Conservation (phyloP, 495 filamentous ascomycete genomes). For the Staphylotrichum longicolle region DNA sequence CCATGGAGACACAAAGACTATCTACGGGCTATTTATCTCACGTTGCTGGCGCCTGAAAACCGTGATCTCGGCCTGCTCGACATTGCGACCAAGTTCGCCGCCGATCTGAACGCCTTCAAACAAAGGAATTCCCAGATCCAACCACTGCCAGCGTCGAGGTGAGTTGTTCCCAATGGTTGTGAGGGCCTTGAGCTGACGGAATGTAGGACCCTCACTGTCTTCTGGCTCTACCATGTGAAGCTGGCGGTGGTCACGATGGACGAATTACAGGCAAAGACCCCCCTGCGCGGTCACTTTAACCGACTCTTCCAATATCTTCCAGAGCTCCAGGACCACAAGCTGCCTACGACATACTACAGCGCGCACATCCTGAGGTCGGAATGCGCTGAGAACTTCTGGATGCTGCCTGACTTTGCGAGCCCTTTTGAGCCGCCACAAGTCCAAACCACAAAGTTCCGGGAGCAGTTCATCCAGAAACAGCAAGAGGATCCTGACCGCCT, state of each 20-base stretch:
- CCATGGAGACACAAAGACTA: constrained; percentile 20
- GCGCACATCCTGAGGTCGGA: constrained; percentile 16
- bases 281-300: background rate
- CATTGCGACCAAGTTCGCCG: constrained; percentile 23
- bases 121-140: constrained; percentile 16
- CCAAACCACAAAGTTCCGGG: background rate
- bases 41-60: constrained; percentile 3
- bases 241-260: constrained; percentile 12
- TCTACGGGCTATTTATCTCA: constrained; percentile 16
- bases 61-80: constrained; percentile 18
- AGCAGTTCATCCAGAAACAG: constrained; percentile 1
- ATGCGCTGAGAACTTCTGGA: constrained; percentile 22
- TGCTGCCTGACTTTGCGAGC: constrained; percentile 23
- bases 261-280: background rate
- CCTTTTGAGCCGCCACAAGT: background rate
- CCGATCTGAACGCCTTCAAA: constrained; percentile 18
- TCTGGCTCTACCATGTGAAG: constrained; percentile 31
- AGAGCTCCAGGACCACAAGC: constrained; percentile 15
- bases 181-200: background rate
- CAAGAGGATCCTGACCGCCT: constrained; percentile 15
- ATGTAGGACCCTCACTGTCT: constrained; percentile 25
- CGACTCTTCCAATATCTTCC: constrained; percentile 15
- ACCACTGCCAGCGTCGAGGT: constrained; percentile 23
- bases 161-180: background rate
- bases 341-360: constrained; percentile 23